These are phyloP conservation scores for Penicillium nucicola DNA, from an alignment of 495 filamentous ascomycete species.

Conservation along the genomic window DNA sequence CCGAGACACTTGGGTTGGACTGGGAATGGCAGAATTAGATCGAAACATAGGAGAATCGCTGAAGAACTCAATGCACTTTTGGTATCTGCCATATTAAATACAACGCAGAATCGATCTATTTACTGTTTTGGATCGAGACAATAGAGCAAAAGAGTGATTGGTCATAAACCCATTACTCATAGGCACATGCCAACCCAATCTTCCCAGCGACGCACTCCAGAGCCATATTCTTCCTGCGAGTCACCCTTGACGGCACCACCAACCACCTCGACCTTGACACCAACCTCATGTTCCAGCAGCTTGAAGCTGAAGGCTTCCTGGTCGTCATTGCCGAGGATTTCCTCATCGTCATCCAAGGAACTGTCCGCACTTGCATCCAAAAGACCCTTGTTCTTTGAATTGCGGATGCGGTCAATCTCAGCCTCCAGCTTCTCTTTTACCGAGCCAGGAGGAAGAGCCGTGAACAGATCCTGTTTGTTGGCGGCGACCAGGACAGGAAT, in stretches of 20 bases:
- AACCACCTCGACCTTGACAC: slow-evolving; percentile 68
- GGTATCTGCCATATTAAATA: slow-evolving; percentile 2
- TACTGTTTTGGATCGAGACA: background rate
- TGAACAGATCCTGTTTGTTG: slow-evolving; percentile 95
- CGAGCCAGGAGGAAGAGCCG: slow-evolving; percentile 75
- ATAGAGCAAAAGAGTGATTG: background rate
- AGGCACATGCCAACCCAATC: slow-evolving; percentile 73
- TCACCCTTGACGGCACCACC: slow-evolving; percentile 75
- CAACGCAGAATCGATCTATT: background rate
- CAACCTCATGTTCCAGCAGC: slow-evolving; percentile 76
- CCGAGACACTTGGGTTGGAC: slow-evolving; percentile 5
- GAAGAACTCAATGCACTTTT: background rate
- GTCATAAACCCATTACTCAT: slow-evolving; percentile 22
- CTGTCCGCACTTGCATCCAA: slow-evolving; percentile 59
- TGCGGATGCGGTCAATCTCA: slow-evolving; percentile 78
- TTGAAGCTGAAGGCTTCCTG: slow-evolving; percentile 74
- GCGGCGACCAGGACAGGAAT: slow-evolving; percentile 80
- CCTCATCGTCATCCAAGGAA: slow-evolving; percentile 70
- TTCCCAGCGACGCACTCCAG: slow-evolving; percentile 78
- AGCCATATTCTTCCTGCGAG: slow-evolving; percentile 49
- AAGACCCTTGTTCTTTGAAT: slow-evolving; percentile 74
- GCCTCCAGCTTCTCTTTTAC: slow-evolving; percentile 73
- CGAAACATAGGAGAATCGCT: background rate
- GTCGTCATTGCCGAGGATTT: slow-evolving; percentile 73
- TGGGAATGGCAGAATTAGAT: slow-evolving; percentile 4